Conservation (phyloP, 1,284 basidiomycete species). For the Psilocybe mexicana region DNA sequence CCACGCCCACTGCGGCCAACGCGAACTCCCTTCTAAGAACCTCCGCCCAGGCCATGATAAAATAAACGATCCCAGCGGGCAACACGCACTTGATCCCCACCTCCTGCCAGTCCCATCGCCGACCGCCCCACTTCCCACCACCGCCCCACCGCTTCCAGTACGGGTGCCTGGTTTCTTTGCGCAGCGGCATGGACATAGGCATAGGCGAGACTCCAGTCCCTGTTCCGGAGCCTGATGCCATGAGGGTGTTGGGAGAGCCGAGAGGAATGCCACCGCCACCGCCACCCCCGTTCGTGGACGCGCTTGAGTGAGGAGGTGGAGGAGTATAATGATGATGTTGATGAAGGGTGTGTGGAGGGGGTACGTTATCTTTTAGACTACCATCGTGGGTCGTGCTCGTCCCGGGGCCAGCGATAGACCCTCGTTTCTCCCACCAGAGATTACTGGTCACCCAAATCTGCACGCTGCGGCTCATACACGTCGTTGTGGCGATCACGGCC, state of each 20-base stretch:
- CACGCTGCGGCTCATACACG: slow-evolving; percentile 68
- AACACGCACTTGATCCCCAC: slow-evolving; percentile 66
- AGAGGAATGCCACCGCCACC: not conserved
- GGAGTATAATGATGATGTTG: not conserved
- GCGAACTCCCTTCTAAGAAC: slow-evolving; percentile 45
- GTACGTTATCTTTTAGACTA: not conserved
- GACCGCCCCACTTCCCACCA: slow-evolving; percentile 51
- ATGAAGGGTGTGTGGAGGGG: not conserved
- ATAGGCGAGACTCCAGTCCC: slow-evolving; percentile 7
- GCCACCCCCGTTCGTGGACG: slow-evolving; percentile 5
- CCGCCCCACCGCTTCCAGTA: slow-evolving; percentile 43
- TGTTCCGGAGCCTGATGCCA: not conserved
- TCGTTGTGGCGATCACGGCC: slow-evolving; percentile 82
- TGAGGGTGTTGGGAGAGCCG: not conserved
- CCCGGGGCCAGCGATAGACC: slow-evolving; percentile 8
- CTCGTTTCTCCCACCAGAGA: slow-evolving; percentile 47
- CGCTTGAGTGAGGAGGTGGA: not conserved
- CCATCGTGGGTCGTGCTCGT: not conserved
- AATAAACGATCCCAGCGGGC: slow-evolving; percentile 70
- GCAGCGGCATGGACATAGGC: not conserved
- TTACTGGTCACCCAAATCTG: slow-evolving; percentile 89
- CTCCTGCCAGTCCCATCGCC: slow-evolving; percentile 75
- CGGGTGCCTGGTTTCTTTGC: slow-evolving; percentile 22
- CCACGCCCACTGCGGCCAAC: not conserved
- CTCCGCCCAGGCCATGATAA: slow-evolving; percentile 77